Conservation (phyloP, 1,284 basidiomycete genomes). For the Boletellus deceptivus region DNA sequence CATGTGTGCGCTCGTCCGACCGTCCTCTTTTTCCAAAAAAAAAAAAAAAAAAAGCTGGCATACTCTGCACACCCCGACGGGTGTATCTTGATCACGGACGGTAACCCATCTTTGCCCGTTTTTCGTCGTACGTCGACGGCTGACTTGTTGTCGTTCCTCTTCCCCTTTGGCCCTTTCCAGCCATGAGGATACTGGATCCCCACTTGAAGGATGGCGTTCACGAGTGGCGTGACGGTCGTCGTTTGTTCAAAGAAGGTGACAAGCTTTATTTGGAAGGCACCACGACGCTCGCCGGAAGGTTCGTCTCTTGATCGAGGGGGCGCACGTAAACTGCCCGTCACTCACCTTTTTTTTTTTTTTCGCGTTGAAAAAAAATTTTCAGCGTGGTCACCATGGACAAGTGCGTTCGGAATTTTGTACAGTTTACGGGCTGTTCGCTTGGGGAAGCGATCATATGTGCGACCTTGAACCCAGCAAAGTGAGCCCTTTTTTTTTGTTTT, state of each 20-base stretch:
- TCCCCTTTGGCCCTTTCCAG: slow-evolving; percentile 35
- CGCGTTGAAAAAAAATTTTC: background rate
- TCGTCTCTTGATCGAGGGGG: slow-evolving; percentile 1
- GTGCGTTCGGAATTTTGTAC: slow-evolving; percentile 81
- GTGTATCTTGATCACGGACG: slow-evolving; percentile 87
- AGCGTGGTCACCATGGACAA: slow-evolving; percentile 80
- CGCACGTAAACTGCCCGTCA: background rate
- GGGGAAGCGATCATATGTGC: slow-evolving; percentile 84
- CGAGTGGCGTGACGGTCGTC: slow-evolving; percentile 80
- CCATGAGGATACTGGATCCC: slow-evolving; percentile 87
- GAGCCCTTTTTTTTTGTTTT: slow-evolving; percentile 19
- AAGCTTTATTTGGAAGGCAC: slow-evolving; percentile 83
- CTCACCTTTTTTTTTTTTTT: background rate
- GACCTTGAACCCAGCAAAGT: slow-evolving; percentile 80
- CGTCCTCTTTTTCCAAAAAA: background rate
- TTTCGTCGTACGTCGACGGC: background rate
- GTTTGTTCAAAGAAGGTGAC: slow-evolving; percentile 78
- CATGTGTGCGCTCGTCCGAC: slow-evolving; percentile 6
- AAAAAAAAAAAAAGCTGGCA: slow-evolving; percentile 75
- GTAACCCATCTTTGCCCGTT: slow-evolving; percentile 38
- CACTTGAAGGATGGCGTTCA: slow-evolving; percentile 80
- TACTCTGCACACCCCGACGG: slow-evolving; percentile 81
- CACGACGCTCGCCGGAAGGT: slow-evolving; percentile 83
- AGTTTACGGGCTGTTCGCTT: slow-evolving; percentile 79
- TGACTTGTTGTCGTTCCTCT: background rate